These are phyloP conservation scores for Phytopythium montanum DNA, from an alignment of 352 stramenopile genomes.

Conservation along the genomic window DNA sequence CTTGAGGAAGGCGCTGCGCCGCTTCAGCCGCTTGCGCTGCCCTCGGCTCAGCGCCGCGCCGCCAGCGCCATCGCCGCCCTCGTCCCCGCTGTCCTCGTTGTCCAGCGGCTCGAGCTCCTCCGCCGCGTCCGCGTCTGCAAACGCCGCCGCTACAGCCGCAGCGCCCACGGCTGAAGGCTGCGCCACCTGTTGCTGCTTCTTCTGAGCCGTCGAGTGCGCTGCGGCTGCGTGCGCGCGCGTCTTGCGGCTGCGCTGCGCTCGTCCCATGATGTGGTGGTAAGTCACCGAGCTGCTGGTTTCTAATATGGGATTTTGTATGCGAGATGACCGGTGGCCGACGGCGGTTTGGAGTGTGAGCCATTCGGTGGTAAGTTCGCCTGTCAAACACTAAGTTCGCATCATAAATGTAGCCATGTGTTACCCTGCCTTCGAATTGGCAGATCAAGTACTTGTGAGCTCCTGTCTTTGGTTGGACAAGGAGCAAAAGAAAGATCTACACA, in stretches of 20 bases:
- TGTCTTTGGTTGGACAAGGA: too few species aligned
- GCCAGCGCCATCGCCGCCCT: conserved; percentile 16
- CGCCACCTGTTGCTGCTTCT: conserved; percentile 14
- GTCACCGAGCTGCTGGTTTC: not conserved
- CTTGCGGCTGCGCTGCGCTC: conserved; percentile 50
- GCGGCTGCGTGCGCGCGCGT: conserved; percentile 47
- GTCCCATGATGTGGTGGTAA: conserved; percentile 32
- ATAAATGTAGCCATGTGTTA: too few species aligned
- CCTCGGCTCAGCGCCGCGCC: conserved; percentile 59
- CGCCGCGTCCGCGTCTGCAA: conserved; percentile 35
- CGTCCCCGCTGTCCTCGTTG: conserved; percentile 29
- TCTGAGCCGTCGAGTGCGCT: conserved; percentile 34
- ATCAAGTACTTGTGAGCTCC: too few species aligned
- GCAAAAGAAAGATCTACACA: too few species aligned
- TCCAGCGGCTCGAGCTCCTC: conserved; percentile 25
- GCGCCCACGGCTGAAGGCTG: conserved; percentile 31
- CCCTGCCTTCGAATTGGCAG: too few species aligned
- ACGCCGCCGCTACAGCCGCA: conserved; percentile 60
- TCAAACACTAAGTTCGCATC: not conserved
- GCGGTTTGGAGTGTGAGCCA: not conserved
- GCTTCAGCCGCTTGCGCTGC: conserved; percentile 83
- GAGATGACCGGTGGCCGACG: not conserved
- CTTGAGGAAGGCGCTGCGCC: conserved; percentile 73
- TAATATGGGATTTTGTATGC: not conserved
- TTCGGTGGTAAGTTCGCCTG: not conserved